These are phyloP conservation scores for Penicillium mononematosum DNA, from an alignment of 495 filamentous ascomycete genomes.

Conservation along the genomic window DNA sequence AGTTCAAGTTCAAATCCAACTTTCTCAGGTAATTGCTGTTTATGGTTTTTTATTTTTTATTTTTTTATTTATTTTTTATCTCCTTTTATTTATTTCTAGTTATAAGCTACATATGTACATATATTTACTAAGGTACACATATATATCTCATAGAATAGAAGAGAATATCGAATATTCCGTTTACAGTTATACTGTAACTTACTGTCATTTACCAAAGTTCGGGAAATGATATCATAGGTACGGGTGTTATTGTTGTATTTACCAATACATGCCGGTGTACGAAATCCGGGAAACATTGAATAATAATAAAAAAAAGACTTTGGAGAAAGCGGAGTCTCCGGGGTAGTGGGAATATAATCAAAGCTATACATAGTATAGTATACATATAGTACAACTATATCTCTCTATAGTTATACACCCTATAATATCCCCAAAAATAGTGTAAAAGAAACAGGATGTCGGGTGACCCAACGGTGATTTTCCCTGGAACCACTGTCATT, in stretches of 20 bases:
- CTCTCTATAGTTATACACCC: neutral
- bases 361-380: neutral
- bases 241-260: neutral
- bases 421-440: conserved; percentile 1
- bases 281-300: neutral
- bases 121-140: conserved; percentile 1
- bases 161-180: neutral
- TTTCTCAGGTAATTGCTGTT: neutral
- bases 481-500: conserved; percentile 23
- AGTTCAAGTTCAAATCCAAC: neutral
- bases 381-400: too few relatives aligned
- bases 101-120: conserved; percentile 1
- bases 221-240: conserved; percentile 9
- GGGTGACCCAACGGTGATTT: conserved; percentile 37
- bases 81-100: neutral
- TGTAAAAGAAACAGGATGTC: conserved; percentile 16
- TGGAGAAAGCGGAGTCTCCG: conserved; percentile 11
- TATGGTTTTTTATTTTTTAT: neutral
- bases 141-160: neutral
- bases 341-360: conserved; percentile 1
- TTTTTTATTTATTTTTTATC: too few relatives aligned
- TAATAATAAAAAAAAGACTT: neutral
- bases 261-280: conserved; percentile 1
- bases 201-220: neutral
- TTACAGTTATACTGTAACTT: neutral